Base-by-base conservation (phyloP, 1,284 basidiomycete genomes). In the Trichosporon ovoides region DNA sequence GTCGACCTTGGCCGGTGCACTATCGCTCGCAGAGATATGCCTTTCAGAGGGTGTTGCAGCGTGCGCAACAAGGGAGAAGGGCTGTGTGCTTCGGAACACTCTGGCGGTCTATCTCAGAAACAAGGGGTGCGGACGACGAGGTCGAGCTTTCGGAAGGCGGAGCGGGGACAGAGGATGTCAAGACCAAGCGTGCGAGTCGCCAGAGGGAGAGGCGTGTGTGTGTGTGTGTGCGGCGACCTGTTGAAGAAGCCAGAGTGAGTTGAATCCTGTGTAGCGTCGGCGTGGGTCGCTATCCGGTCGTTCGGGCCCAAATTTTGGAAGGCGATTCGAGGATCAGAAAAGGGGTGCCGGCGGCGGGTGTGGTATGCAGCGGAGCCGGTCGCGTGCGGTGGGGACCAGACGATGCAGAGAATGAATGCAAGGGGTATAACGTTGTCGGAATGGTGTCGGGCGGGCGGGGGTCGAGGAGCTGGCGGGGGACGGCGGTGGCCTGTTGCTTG, bases 241-340 rank as follows among this genome's bases (percentile, higher is more conserved):
- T 48, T 48, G 43, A 48, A 48, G 43, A 48, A 48, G 43, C 43
- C 12, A 28, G 24, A n/a, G 22, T 7, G 24, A 48, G 43, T 48
- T 43, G 43, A 48, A 48, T 48, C 43, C n/a, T 14, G 19, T 16
- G 43, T 28, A 28, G 43, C 22, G 43, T 48, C 43, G 43, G 43
- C 43, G 43, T 31, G 10, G 43, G 43, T 48, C 43, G 43, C 43
- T 48, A 48, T 48, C 43, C 22, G 43, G 43, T 48, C 43, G 43
- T 48, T 22, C 43, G 43, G 43, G 22, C 43, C 43, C 43, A 48
- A 48, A 48, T 48, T 48, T 48, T 48, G 43, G 43, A 48, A 48
- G 16, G 24, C 28, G 28, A 31, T 31, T 31, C 22, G 24, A n/a
- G 24, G 28, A 48, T 48, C 22, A 19, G 40, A 48, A 48, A 48